These are phyloP conservation scores for thale cress (Arabidopsis thaliana) DNA, from an alignment of 345 rosid species.

Conservation along the genomic window DNA sequence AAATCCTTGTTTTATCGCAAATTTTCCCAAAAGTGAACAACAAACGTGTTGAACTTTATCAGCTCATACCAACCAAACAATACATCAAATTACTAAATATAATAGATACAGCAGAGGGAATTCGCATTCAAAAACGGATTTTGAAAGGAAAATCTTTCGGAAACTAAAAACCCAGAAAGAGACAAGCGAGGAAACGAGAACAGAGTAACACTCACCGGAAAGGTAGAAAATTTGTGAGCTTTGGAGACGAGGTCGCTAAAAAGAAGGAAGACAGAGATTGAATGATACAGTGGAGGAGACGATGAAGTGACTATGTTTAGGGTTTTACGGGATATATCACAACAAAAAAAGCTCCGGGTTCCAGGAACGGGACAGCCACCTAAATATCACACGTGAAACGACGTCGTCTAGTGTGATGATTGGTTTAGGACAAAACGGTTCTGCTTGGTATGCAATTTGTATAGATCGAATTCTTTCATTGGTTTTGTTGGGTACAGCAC, in stretches of 20 bases:
- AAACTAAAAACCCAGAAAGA: constrained; percentile 20
- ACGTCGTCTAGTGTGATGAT: neutral
- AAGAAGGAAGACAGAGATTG: neutral
- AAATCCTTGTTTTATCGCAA: neutral
- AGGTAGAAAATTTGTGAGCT: constrained; percentile 11
- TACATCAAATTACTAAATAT: neutral
- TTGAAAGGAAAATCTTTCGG: neutral
- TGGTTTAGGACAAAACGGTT: constrained; percentile 25
- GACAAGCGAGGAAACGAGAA: neutral
- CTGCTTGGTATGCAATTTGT: neutral
- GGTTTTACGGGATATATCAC: constrained; percentile 17
- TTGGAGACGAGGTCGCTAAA: neutral
- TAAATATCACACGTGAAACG: neutral
- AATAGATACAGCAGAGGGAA: neutral
- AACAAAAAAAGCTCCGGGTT: neutral
- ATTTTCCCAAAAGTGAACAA: neutral
- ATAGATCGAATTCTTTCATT: neutral
- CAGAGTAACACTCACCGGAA: constrained; percentile 14
- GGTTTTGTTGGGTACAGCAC: constrained; percentile 11
- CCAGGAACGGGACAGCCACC: constrained; percentile 26
- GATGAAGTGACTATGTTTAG: constrained; percentile 11
- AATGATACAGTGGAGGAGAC: constrained; percentile 10
- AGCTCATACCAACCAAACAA: neutral
- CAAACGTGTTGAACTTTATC: neutral
- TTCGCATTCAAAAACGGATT: no score